A percentile compares a stretch with the other conserved stretches of the same genome.
phyloP scores from a whole-genome alignment of 768 basidiomycete species.

The Leccinum arenicola region DNA sequence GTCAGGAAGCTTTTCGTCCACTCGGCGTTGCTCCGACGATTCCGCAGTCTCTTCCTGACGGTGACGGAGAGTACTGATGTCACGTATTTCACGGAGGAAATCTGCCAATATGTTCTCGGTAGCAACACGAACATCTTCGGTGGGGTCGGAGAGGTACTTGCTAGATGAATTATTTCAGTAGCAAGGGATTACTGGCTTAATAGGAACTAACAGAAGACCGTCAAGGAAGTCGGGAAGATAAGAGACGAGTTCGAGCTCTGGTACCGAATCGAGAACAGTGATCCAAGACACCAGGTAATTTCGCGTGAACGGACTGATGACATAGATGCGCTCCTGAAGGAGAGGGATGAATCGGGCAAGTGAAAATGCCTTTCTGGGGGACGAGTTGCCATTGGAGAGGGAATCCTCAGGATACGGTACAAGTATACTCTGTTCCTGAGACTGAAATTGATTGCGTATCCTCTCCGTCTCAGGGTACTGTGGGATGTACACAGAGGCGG shows the following conservation, averaged over 20 bases:
- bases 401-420: conserved; percentile 59
- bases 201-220: conserved; percentile 72
- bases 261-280: conserved; percentile 90
- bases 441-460: conserved; percentile 44
- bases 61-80: conserved; percentile 74
- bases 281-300: conserved; percentile 99
- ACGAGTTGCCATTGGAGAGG: conserved; percentile 22
- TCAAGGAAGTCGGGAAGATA: conserved; percentile 95
- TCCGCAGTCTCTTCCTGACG: conserved; percentile 56
- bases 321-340: conserved; percentile 89
- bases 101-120: conserved; percentile 88
- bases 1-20: conserved; percentile 55
- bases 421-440: conserved; percentile 52
- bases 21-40: conserved; percentile 37
- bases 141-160: conserved; percentile 94
- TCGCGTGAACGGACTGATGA: conserved; percentile 92
- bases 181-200: conserved; percentile 2
- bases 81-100: conserved; percentile 87
- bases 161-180: conserved; percentile 37
- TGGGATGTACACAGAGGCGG: conserved; percentile 91
- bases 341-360: conserved; percentile 93
- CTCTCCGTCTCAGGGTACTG: conserved; percentile 80
- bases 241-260: conserved; percentile 91
- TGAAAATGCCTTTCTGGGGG: conserved; percentile 80
- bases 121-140: conserved; percentile 86